Evolutionary conservation across 257 asterid genomes (phyloP), one percentile per base, ranked within the genome.

Genomic region (Solanum sitiens): DNA sequence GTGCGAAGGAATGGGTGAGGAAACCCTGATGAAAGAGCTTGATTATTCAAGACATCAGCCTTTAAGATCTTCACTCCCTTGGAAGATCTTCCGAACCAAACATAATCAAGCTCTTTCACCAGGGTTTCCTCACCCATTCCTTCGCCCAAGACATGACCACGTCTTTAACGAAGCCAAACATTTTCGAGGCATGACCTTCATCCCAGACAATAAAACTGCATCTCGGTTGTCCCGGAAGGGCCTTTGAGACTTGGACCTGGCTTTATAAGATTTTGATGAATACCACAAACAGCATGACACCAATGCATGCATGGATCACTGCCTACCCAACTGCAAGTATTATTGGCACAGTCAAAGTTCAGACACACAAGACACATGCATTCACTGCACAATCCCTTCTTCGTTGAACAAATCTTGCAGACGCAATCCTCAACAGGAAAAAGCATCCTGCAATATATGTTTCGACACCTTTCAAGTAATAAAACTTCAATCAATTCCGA

Each of bases 301-400:
- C 99, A 94, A 75, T 97, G 99, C 0, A 98, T 92, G 89, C 99
- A 96, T 42, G 94, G 96, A 87, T 97, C 99, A 84, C 99, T 95
- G 25, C 98, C 99, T 12, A 97, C 99, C 99, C 99, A 97, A 93
- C 99, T 95, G 90, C 99, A 97, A 47, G 99, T 97, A 88, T 96
- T 93, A 87, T 77, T 93, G 37, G 98, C 99, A 85, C 95, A 94
- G 86, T 96, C 98, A 11, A 97, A 97, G 89, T 96, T 94, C 72
- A 95, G 87, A 86, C 99, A 97, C 2, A 96, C 94, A 1, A 98
- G 98, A 86, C 99, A 95, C 99, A 96, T 97, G 92, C 99, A 97
- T 89, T 96, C 98, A n/a, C 98, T 94, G 93, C 99, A 97, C 86
- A 97, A 97, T 32, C 99, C 98, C 88, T 92, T 95, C 70, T 93